phyloP scores from a whole-genome alignment of 1,139 yeast species.

The Hyphopichia burtonii region DNA sequence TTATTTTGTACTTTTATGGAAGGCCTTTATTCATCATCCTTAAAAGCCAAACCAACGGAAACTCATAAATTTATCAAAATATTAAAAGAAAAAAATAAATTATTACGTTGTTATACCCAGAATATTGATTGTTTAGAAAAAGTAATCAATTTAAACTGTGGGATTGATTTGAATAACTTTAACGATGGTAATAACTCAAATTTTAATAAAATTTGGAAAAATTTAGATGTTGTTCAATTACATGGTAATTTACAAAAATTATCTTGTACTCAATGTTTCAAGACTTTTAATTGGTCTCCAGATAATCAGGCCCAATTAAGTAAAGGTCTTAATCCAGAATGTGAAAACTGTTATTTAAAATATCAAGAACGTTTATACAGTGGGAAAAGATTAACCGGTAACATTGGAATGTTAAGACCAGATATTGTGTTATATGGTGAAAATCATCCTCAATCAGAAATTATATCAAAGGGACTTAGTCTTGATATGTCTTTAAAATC shows the following conservation, averaged over 20 bases:
- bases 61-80: slow-evolving; percentile 77
- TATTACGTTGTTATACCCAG: slow-evolving; percentile 82
- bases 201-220: slow-evolving; percentile 53
- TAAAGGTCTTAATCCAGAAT: slow-evolving; percentile 61
- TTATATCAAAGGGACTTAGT: slow-evolving; percentile 57
- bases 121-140: slow-evolving; percentile 57
- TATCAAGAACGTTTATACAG: slow-evolving; percentile 51
- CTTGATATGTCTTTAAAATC: slow-evolving; percentile 59
- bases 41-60: slow-evolving; percentile 72
- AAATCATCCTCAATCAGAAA: slow-evolving; percentile 71
- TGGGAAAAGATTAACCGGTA: slow-evolving; percentile 61
- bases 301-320: slow-evolving; percentile 44
- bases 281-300: slow-evolving; percentile 59
- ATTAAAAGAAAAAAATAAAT: slow-evolving; percentile 62
- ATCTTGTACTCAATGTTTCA: slow-evolving; percentile 69
- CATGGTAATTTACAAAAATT: slow-evolving; percentile 86
- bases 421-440: slow-evolving; percentile 78
- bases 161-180: slow-evolving; percentile 35
- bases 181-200: slow-evolving; percentile 13
- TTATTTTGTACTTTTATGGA: slow-evolving; percentile 84
- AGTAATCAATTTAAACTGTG: slow-evolving; percentile 43
- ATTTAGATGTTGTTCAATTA: slow-evolving; percentile 75
- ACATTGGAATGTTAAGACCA: slow-evolving; percentile 68
- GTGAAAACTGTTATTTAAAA: slow-evolving; percentile 55
- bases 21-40: slow-evolving; percentile 60